Percentiles rank a stretch among this genome's conserved stretches.
Conservation (phyloP, 306 rosid genomes). For the Casuarina cunninghamiana region DNA sequence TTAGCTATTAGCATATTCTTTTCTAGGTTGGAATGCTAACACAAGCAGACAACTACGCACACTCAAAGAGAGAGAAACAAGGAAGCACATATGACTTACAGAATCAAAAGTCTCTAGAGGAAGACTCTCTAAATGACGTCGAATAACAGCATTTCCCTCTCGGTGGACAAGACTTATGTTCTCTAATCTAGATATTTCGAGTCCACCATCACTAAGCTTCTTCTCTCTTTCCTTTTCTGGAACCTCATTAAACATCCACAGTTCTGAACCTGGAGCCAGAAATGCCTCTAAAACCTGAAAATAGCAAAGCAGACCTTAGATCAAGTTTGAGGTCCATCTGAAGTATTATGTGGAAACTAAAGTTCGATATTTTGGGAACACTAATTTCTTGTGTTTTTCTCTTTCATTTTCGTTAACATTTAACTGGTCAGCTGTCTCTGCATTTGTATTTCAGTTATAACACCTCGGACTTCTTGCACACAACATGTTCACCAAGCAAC, state of each 20-base stretch:
- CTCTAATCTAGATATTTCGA: slow-evolving; percentile 62
- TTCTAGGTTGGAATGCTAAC: slow-evolving; percentile 16
- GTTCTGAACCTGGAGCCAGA: slow-evolving; percentile 88
- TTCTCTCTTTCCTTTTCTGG: slow-evolving; percentile 76
- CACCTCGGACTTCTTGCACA: background rate
- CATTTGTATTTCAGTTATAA: slow-evolving; percentile 3
- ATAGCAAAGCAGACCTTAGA: slow-evolving; percentile 15
- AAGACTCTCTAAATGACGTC: slow-evolving; percentile 88
- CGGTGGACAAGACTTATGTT: slow-evolving; percentile 88
- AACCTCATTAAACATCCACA: slow-evolving; percentile 99
- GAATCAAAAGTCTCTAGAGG: slow-evolving; percentile 98
- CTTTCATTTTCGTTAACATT: background rate
- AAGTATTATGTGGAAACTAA: background rate
- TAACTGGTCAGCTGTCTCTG: background rate
- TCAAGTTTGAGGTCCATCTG: background rate
- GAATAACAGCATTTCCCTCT: slow-evolving; percentile 93
- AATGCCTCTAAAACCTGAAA: slow-evolving; percentile 90
- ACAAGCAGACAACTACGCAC: background rate
- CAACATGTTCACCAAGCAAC: background rate
- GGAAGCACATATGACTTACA: slow-evolving; percentile 47
- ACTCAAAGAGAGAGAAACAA: slow-evolving; percentile 10
- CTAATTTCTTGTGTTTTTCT: background rate
- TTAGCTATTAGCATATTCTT: slow-evolving; percentile 3
- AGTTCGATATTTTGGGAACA: background rate
- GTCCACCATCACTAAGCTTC: slow-evolving; percentile 92